phyloP scores from a whole-genome alignment of 1,139 yeast genomes.

The Yamadazyma kanchanaburiensis region DNA sequence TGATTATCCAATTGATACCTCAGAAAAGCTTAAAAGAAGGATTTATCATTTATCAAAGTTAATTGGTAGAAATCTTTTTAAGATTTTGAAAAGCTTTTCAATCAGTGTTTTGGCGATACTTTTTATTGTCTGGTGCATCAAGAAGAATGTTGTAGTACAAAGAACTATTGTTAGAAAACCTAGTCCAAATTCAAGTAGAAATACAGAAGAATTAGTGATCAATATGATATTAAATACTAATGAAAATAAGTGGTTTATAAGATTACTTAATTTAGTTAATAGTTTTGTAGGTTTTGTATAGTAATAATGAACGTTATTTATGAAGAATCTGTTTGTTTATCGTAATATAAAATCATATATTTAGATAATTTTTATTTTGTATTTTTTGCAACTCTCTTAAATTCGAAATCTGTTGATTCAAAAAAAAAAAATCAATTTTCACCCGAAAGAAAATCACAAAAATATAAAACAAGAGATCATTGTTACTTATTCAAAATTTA shows the following conservation, averaged over 20 bases:
- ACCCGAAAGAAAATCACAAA: too few species aligned
- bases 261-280: slow-evolving; percentile 36
- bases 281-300: slow-evolving; percentile 47
- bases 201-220: slow-evolving; percentile 40
- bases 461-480: too few species aligned
- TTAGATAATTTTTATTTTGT: too few species aligned
- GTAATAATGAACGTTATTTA: too few species aligned
- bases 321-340: too few species aligned
- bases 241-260: slow-evolving; percentile 47
- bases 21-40: slow-evolving; percentile 22
- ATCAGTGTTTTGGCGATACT: slow-evolving; percentile 36
- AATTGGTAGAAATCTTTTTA: slow-evolving; percentile 27
- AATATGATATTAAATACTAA: slow-evolving; percentile 44
- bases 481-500: too few species aligned
- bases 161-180: slow-evolving; percentile 38
- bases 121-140: slow-evolving; percentile 43
- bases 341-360: too few species aligned
- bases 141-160: slow-evolving; percentile 39
- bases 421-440: too few species aligned
- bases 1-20: slow-evolving; percentile 19
- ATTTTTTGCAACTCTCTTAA: too few species aligned
- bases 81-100: slow-evolving; percentile 34
- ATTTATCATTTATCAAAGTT: slow-evolving; percentile 21
- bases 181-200: slow-evolving; percentile 16
- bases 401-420: too few species aligned